Base-by-base conservation (phyloP, 2,329 filamentous ascomycete species). In the Raffaelea arxii region DNA sequence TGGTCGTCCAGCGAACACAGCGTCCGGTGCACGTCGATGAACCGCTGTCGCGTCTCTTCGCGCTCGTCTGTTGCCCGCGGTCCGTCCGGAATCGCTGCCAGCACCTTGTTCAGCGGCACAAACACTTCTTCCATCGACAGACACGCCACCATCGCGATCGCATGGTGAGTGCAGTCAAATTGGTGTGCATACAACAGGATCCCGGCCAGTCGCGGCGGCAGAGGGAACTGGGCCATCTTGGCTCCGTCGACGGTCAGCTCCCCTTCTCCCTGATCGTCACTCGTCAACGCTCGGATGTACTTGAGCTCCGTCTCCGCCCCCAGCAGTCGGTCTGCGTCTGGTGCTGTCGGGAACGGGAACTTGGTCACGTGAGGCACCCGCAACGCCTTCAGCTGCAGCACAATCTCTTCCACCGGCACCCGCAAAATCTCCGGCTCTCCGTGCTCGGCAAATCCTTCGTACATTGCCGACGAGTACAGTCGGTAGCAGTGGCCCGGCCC, bases 401-500 rank as follows among this genome's bases (percentile, higher is more conserved):
- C 90, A 3, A 97, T 79, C 18, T 84, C 87, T 63, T 98, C 92
- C 24, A 97, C 87, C 1, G 92, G 91, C 65, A 92, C 94, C 22
- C 90, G 78, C 41, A 94, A 66, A 35, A 98, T 82, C 63, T 98
- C 92, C 0, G 92, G 91, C 22, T 90, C 82, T 0, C 86, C 81
- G 57, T 94, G 94, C 53, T 91, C 78, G 22, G 80, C 72, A 54
- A 98, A 95, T 55, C 94, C 89, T 48, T 87, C 77, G 57, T 86
- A 98, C 0, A 98, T 84, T 0, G 92, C 92, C 12, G 89, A 95
- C 0, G 90, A 96, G 65, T 95, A 98, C 4, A 98, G 67, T 47
- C 89, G 74, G 67, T 96, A 98, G 65, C 91, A 97, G 65, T 98
- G 94, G 7, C 92, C 92, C 2, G 92, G 90, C 0, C 89, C 91